A percentile compares a stretch with the other conserved stretches of the same genome.
phyloP scores from a whole-genome alignment of 257 asterid genomes.

The Lycium barbarum region DNA sequence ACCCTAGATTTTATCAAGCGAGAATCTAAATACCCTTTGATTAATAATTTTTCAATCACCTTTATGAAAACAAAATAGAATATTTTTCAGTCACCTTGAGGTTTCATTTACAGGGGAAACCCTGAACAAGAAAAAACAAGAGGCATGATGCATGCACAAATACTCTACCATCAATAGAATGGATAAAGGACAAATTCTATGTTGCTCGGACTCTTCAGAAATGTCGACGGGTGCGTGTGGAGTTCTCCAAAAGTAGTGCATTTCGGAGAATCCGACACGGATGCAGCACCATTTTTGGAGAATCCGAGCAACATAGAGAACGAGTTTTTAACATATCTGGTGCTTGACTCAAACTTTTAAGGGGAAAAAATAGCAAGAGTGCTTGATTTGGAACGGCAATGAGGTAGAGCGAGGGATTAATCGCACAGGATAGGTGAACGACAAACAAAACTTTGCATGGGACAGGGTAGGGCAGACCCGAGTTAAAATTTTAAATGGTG shows the following conservation, averaged over 20 bases:
- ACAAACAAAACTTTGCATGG: neutral
- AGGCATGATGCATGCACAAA: neutral
- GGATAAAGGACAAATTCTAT: neutral
- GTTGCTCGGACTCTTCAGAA: no score
- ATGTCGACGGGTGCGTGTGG: no score
- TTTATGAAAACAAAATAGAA: neutral
- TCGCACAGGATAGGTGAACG: neutral
- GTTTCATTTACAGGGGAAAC: neutral
- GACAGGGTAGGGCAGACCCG: neutral
- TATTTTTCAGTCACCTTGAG: neutral
- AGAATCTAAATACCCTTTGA: neutral
- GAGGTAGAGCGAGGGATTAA: neutral
- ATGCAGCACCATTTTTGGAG: no score
- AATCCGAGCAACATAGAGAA: no score
- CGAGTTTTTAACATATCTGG: neutral
- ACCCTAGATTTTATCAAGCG: neutral
- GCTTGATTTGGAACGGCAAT: neutral
- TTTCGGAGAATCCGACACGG: no score
- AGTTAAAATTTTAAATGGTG: neutral
- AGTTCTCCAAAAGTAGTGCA: no score
- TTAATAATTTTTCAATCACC: neutral
- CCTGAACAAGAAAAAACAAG: neutral
- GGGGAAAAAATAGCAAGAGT: neutral
- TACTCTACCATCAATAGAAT: neutral
- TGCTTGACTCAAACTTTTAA: neutral